Evolutionary conservation across 2,329 filamentous ascomycete genomes (phyloP).

Genomic region (Aulographum hederae): DNA sequence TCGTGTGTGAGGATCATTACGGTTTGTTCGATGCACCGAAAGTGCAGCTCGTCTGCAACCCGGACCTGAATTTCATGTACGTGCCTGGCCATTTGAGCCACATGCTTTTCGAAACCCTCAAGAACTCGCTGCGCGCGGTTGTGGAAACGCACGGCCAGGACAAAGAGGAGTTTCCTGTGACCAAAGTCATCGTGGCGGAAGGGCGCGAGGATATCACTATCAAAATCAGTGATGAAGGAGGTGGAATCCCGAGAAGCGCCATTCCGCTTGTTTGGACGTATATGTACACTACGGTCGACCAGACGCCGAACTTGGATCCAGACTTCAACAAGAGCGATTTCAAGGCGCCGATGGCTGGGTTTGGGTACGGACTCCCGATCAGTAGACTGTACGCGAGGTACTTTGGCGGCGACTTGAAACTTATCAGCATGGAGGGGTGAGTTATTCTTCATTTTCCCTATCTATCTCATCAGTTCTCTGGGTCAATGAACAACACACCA

Average conservation of each 20-base stretch:
- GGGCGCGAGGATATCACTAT: slow-evolving; percentile 98
- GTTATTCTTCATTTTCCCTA: slow-evolving; percentile 13
- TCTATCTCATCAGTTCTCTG: no score
- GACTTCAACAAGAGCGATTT: slow-evolving; percentile 99
- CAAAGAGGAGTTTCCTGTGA: slow-evolving; percentile 89
- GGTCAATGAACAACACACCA: neutral
- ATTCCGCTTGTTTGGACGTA: slow-evolving; percentile 99
- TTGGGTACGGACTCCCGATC: slow-evolving; percentile 93
- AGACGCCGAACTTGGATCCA: slow-evolving; percentile 84
- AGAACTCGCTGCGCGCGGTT: slow-evolving; percentile 92
- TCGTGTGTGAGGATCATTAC: slow-evolving; percentile 97
- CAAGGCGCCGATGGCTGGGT: slow-evolving; percentile 97
- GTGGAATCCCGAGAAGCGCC: slow-evolving; percentile 78
- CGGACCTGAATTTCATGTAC: slow-evolving; percentile 96
- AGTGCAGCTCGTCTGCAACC: slow-evolving; percentile 88
- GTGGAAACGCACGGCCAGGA: slow-evolving; percentile 91
- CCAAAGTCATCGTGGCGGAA: slow-evolving; percentile 93
- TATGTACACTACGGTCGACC: slow-evolving; percentile 98
- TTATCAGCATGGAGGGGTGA: slow-evolving; percentile 99
- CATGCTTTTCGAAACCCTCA: slow-evolving; percentile 98
- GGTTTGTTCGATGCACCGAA: slow-evolving; percentile 93
- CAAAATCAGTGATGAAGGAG: slow-evolving; percentile 93
- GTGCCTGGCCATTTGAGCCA: slow-evolving; percentile 96
- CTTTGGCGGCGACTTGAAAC: slow-evolving; percentile 89
- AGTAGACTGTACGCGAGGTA: slow-evolving; percentile 88